Evolutionary conservation across 2,329 filamentous ascomycete species (phyloP).

Genomic region (Paraphaeosphaeria sporulosa): DNA sequence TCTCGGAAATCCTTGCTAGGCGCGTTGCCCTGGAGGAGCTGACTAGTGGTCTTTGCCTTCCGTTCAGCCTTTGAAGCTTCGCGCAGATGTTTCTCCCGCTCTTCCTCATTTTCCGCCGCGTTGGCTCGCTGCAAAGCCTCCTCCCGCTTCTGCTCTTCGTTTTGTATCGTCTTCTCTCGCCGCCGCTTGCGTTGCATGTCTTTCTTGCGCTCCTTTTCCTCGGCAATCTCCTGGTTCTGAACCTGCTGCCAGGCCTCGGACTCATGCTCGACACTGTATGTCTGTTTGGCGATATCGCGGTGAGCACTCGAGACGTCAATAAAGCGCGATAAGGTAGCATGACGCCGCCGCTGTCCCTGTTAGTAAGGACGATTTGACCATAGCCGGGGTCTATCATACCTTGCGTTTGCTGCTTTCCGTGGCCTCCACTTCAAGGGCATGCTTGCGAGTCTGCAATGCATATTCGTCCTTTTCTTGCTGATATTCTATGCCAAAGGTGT

Average conservation of each 20-base stretch:
- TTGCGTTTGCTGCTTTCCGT: constrained; percentile 71
- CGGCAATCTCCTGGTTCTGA: constrained; percentile 85
- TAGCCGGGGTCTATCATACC: constrained; percentile 39
- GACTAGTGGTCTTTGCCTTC: constrained; percentile 89
- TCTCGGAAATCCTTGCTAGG: constrained; percentile 74
- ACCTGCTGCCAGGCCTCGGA: constrained; percentile 85
- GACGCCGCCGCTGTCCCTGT: constrained; percentile 63
- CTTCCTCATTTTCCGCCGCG: constrained; percentile 80
- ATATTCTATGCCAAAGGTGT: constrained; percentile 59
- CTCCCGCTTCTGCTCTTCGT: constrained; percentile 84
- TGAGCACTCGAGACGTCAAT: constrained; percentile 70
- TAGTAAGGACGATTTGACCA: constrained; percentile 15
- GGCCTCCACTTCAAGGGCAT: constrained; percentile 70
- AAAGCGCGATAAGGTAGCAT: constrained; percentile 63
- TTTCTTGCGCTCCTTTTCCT: constrained; percentile 99
- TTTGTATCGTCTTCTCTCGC: constrained; percentile 90
- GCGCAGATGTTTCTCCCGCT: constrained; percentile 79
- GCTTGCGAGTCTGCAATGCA: constrained; percentile 67
- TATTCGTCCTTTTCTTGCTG: constrained; percentile 63
- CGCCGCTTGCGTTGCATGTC: constrained; percentile 98
- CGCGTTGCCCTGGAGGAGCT: constrained; percentile 84
- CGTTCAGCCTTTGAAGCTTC: constrained; percentile 91
- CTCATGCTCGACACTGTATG: constrained; percentile 80
- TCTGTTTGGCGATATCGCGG: constrained; percentile 73
- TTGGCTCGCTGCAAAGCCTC: constrained; percentile 80